Evolutionary conservation across 768 basidiomycete genomes (phyloP).

Genomic region (Phylloporus scabripes): DNA sequence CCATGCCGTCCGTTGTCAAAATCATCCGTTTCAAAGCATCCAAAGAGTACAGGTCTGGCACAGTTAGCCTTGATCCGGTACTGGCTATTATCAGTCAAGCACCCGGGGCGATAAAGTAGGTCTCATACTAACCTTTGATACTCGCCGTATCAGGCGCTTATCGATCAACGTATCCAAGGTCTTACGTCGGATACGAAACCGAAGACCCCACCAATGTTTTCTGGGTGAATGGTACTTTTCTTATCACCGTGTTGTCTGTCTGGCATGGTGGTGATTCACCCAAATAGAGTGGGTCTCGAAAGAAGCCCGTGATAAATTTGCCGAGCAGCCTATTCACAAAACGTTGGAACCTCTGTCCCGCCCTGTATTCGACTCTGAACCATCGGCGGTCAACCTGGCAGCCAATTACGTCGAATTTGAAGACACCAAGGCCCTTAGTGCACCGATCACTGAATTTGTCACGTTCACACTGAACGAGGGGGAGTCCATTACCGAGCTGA

Average conservation of each 20-base stretch:
- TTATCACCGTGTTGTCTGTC: not conserved
- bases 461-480: conserved; percentile 29
- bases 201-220: conserved; percentile 25
- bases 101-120: conserved; percentile 19
- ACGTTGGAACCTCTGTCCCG: not conserved
- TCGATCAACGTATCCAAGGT: conserved; percentile 15
- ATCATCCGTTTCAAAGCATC: conserved; percentile 26
- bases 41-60: conserved; percentile 16
- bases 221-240: conserved; percentile 20
- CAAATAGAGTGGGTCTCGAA: conserved; percentile 25
- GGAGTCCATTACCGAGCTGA: conserved; percentile 14
- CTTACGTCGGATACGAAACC: conserved; percentile 27
- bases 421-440: conserved; percentile 16
- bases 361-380: conserved; percentile 16
- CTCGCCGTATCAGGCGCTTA: not conserved
- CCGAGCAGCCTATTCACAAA: conserved; percentile 7
- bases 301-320: conserved; percentile 11
- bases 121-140: not conserved
- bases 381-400: too few species aligned
- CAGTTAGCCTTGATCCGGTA: conserved; percentile 10
- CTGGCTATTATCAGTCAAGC: conserved; percentile 8
- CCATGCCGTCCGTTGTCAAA: conserved; percentile 23
- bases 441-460: conserved; percentile 31
- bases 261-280: conserved; percentile 5
- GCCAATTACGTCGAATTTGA: conserved; percentile 20